Base-by-base conservation (phyloP, 495 filamentous ascomycete genomes). In the Podospora pseudocomata region DNA sequence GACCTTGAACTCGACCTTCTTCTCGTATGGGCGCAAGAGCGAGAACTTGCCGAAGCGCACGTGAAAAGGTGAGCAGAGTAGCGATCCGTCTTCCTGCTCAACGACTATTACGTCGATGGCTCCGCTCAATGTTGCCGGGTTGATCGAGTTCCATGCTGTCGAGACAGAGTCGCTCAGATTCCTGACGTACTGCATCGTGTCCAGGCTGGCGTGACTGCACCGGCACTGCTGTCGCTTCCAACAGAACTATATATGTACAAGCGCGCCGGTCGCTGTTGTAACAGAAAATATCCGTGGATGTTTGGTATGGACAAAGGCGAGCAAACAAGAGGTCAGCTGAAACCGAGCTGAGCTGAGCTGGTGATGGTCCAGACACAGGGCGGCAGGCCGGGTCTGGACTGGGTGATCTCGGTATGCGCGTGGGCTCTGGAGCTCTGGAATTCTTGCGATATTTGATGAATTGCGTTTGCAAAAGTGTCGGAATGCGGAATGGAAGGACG, bases 31-130 rank as follows among this genome's bases (percentile, higher is more conserved):
- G 62, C 96, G 92, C 70, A 99, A 81, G 49, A 99, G 82, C 44
- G 93, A 96, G 82, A 97, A 98, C 81, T 99, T 99, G 74, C 95
- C 96, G 77, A 99, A 99, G 62, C 95, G 92, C 68, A 99, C 94
- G 79, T 99, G 96, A 78, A 99, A 99, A 30, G 95, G 95, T 18
- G 95, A 97, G 80, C 95, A 99, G 66, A 90, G 89, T 7, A 89
- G 76, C 74, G 76, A 82, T 85, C 94, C 95, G 86, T 98, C 94
- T 77, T 96, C 92, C 70, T 97, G 94, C 76, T 98, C 93, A 60
- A 99, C 94, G 32, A 99, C 96, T 71, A 99, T 96, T 67, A 99
- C 95, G 81, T 99, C 95, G 80, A 99, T 97, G 71, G 95, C 95
- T 70, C 95, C 96, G 80, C 92, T 96, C 64, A 98, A 84, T 23